Evolutionary conservation across 1,284 basidiomycete genomes (phyloP).

Genomic region (Puccinia novopanici): DNA sequence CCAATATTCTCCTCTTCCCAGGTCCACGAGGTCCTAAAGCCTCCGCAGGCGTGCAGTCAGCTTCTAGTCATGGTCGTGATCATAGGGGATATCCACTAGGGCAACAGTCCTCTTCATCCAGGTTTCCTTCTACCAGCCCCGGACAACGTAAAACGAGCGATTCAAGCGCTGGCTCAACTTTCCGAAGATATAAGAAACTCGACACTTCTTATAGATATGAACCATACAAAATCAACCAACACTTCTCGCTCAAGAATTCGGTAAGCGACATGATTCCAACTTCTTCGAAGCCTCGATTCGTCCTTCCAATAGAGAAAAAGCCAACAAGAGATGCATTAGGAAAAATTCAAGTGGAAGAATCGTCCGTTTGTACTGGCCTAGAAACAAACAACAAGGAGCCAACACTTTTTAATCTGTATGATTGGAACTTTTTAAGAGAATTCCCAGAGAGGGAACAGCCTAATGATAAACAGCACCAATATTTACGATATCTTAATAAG

Average conservation of each 20-base stretch:
- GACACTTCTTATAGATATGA: too few relatives aligned
- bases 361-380: background rate
- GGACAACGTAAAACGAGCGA: background rate
- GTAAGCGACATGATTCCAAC: background rate
- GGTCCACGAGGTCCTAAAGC: background rate
- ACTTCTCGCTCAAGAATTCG: background rate
- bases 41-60: background rate
- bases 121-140: background rate
- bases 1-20: background rate
- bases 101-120: background rate
- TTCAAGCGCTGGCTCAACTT: background rate
- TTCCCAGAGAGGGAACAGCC: too few relatives aligned
- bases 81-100: background rate
- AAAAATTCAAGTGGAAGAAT: background rate
- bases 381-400: background rate
- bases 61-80: background rate
- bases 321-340: background rate
- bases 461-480: background rate
- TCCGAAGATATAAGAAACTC: background rate
- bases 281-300: background rate
- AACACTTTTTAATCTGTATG: background rate
- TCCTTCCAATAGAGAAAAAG: background rate
- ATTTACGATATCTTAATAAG: background rate
- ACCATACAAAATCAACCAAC: background rate
- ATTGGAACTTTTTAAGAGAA: conserved; percentile 16